Evolutionary conservation across 1,139 yeast genomes (phyloP).

Genomic region (Zygoascus hellenicus): DNA sequence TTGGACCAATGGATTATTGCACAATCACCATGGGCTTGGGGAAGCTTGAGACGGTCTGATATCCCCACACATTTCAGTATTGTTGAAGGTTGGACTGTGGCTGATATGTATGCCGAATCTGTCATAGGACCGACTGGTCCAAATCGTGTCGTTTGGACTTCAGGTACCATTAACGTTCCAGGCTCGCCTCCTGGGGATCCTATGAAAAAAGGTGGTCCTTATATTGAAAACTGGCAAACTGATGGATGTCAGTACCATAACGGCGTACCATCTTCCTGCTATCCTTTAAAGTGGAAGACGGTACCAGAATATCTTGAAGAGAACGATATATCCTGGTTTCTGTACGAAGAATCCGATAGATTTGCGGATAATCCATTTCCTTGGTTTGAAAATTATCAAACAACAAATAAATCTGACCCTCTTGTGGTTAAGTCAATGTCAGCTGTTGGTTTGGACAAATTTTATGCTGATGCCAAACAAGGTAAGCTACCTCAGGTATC

Average conservation of each 20-base stretch:
- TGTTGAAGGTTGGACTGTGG: slow-evolving; percentile 26
- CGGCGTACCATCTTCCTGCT: slow-evolving; percentile 16
- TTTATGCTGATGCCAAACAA: slow-evolving; percentile 17
- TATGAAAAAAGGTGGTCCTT: slow-evolving; percentile 21
- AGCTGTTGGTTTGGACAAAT: slow-evolving; percentile 17
- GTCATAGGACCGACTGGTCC: slow-evolving; percentile 28
- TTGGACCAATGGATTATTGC: slow-evolving; percentile 24
- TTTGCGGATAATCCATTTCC: slow-evolving; percentile 24
- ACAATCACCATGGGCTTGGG: slow-evolving; percentile 25
- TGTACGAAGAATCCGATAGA: slow-evolving; percentile 22
- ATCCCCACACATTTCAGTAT: slow-evolving; percentile 24
- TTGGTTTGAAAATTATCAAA: slow-evolving; percentile 20
- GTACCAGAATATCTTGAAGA: slow-evolving; percentile 21
- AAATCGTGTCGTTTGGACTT: slow-evolving; percentile 26
- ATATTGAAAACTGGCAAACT: slow-evolving; percentile 23
- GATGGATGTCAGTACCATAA: slow-evolving; percentile 17
- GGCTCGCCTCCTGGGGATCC: slow-evolving; percentile 14
- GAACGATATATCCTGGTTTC: slow-evolving; percentile 22
- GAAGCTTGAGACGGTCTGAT: slow-evolving; percentile 21
- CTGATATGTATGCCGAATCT: slow-evolving; percentile 26
- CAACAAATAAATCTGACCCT: slow-evolving; percentile 14
- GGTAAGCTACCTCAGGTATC: slow-evolving; percentile 25
- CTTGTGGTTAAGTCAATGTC: slow-evolving; percentile 13
- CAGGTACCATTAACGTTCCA: slow-evolving; percentile 24
- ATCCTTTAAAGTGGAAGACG: slow-evolving; percentile 25